Percentiles rank a stretch among this genome's conserved stretches.
These are phyloP conservation scores for Plectosphaerella plurivora DNA, from an alignment of 2,329 filamentous ascomycete genomes.

Conservation along the genomic window DNA sequence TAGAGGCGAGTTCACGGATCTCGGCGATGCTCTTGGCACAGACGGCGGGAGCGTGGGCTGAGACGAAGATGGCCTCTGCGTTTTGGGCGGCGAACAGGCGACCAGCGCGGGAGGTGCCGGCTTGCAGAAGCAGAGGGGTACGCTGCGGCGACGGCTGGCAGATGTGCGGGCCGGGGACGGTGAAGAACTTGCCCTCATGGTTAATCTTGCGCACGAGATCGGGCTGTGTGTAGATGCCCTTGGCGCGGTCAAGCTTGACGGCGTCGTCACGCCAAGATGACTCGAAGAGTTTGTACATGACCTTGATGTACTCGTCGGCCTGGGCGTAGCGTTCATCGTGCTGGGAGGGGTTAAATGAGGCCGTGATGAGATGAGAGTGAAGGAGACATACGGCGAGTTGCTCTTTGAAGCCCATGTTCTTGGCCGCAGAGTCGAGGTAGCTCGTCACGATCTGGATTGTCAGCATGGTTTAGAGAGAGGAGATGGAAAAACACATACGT, in stretches of 20 bases:
- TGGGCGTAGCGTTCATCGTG: constrained; percentile 64
- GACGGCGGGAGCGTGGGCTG: constrained; percentile 57
- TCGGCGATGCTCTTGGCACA: constrained; percentile 60
- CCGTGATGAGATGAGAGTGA: neutral
- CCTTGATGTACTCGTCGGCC: constrained; percentile 60
- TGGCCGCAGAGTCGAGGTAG: constrained; percentile 65
- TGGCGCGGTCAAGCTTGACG: constrained; percentile 53
- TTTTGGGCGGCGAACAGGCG: constrained; percentile 65
- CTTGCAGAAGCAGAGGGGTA: constrained; percentile 66
- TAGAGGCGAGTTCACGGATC: constrained; percentile 51
- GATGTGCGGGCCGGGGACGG: constrained; percentile 60
- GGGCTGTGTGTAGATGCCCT: constrained; percentile 50
- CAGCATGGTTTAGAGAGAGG: neutral
- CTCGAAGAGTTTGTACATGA: constrained; percentile 64
- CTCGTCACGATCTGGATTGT: constrained; percentile 57
- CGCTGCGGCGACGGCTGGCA: constrained; percentile 63
- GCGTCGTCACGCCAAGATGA: constrained; percentile 65
- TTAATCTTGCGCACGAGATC: constrained; percentile 59
- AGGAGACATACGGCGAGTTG: constrained; percentile 35
- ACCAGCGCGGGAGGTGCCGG: constrained; percentile 62
- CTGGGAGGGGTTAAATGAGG: constrained; percentile 9
- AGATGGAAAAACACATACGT: constrained; percentile 28
- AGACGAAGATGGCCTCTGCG: constrained; percentile 68
- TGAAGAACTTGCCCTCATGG: constrained; percentile 61
- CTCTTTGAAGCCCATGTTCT: constrained; percentile 56